Evolutionary conservation across 805 yeast species (phyloP).

Genomic region (Ogataea populi-albae): DNA sequence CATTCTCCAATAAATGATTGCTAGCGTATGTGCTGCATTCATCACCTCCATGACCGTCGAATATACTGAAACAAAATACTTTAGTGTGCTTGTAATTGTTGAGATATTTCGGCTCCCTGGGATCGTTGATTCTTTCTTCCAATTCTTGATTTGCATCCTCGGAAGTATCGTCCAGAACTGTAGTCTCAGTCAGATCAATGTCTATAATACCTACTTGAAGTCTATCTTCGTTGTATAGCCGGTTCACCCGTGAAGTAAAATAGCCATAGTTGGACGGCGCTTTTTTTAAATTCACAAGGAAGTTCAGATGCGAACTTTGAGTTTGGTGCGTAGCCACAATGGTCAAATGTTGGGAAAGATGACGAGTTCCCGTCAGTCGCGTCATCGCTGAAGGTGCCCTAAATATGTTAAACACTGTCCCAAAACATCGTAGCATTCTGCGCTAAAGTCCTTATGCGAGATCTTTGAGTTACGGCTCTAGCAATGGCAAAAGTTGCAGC

Average conservation of each 20-base stretch:
- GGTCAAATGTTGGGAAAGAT: slow-evolving; percentile 28
- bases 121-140: slow-evolving; percentile 16
- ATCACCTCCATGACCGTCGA: slow-evolving; percentile 94
- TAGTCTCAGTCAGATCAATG: slow-evolving; percentile 19
- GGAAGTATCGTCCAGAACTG: slow-evolving; percentile 1
- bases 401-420: too few species aligned
- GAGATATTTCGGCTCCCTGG: slow-evolving; percentile 17
- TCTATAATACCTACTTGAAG: slow-evolving; percentile 53
- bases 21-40: slow-evolving; percentile 65
- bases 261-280: slow-evolving; percentile 82
- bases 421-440: too few species aligned
- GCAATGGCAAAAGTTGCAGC: too few species aligned
- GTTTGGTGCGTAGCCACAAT: slow-evolving; percentile 21
- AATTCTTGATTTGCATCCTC: slow-evolving; percentile 6
- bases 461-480: too few species aligned
- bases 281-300: slow-evolving; percentile 55
- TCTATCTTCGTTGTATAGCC: slow-evolving; percentile 79
- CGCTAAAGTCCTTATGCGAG: too few species aligned
- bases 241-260: slow-evolving; percentile 67
- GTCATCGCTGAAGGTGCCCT: too few species aligned
- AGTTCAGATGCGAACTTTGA: slow-evolving; percentile 25
- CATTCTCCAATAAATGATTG: slow-evolving; percentile 48
- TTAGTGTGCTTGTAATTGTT: slow-evolving; percentile 15
- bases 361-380: too few species aligned
- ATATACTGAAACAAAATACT: slow-evolving; percentile 70